Conservation (phyloP, 1,284 basidiomycete genomes). For the Grifola frondosa region DNA sequence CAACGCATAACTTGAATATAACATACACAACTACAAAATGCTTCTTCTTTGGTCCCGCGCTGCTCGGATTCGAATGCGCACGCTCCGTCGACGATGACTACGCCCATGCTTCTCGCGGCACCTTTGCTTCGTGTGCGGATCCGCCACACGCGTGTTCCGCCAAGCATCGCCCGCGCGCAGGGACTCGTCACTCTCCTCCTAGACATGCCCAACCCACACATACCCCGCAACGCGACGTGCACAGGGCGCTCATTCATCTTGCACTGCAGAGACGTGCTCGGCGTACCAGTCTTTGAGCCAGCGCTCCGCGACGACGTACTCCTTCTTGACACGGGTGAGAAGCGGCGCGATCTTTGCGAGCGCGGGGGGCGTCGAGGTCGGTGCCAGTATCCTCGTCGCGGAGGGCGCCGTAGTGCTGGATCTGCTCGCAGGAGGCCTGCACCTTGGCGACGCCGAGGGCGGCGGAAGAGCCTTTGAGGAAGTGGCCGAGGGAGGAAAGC, state of each 20-base stretch:
- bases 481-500: conserved; percentile 83
- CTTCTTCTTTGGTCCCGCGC: no score
- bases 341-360: conserved; percentile 59
- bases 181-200: no score
- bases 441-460: conserved; percentile 84
- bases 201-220: no score
- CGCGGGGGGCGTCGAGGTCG: conserved; percentile 58
- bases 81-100: no score
- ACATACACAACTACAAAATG: conserved; percentile 2
- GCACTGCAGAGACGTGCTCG: conserved; percentile 14
- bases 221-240: background rate
- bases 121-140: no score
- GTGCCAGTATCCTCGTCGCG: conserved; percentile 50
- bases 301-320: conserved; percentile 55
- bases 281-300: conserved; percentile 53
- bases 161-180: no score
- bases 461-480: conserved; percentile 92
- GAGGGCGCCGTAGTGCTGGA: conserved; percentile 80
- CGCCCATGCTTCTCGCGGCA: no score
- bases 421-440: conserved; percentile 81
- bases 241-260: conserved; percentile 2
- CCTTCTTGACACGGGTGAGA: conserved; percentile 51
- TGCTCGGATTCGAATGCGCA: no score
- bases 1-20: no score
- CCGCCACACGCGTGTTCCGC: background rate